Percentiles rank a stretch among this genome's conserved stretches.
Evolutionary conservation across 192 early-diverging fungal species (phyloP).

Genomic region (Backusella liffmaniae): DNA sequence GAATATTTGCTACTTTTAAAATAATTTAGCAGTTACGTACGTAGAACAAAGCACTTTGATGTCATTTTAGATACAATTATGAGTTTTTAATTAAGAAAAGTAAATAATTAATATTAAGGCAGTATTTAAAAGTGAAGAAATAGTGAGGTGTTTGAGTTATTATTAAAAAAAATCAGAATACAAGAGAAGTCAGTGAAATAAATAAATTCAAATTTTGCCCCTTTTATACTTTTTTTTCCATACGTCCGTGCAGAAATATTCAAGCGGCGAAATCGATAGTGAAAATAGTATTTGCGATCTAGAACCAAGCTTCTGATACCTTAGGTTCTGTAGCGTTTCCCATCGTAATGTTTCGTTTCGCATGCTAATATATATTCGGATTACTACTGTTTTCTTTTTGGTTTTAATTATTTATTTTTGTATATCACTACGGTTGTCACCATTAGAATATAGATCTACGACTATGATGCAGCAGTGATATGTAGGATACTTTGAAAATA

Average conservation of each 20-base stretch:
- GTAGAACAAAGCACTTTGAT: conserved; percentile 4
- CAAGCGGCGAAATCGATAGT: not conserved
- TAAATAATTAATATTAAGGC: not conserved
- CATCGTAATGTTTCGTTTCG: not conserved
- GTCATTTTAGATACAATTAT: not conserved
- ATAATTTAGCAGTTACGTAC: not conserved
- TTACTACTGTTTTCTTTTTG: not conserved
- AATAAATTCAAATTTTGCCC: not conserved
- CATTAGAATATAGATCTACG: not conserved
- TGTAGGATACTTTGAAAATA: too few relatives aligned
- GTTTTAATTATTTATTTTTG: not conserved
- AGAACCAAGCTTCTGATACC: not conserved
- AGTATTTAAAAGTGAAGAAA: not conserved
- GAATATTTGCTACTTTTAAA: not conserved
- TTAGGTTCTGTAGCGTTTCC: not conserved
- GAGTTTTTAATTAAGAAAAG: not conserved
- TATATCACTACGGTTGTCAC: not conserved
- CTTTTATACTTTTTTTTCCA: not conserved
- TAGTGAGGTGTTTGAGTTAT: not conserved
- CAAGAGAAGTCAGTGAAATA: not conserved
- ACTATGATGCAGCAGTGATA: not conserved
- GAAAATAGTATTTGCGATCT: not conserved
- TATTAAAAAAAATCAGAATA: not conserved
- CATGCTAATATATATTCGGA: not conserved
- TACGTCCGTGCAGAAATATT: not conserved